A percentile compares a stretch with the other conserved stretches of the same genome.
These are phyloP conservation scores for Combretum micranthum DNA, from an alignment of 345 rosid species.

Conservation along the genomic window DNA sequence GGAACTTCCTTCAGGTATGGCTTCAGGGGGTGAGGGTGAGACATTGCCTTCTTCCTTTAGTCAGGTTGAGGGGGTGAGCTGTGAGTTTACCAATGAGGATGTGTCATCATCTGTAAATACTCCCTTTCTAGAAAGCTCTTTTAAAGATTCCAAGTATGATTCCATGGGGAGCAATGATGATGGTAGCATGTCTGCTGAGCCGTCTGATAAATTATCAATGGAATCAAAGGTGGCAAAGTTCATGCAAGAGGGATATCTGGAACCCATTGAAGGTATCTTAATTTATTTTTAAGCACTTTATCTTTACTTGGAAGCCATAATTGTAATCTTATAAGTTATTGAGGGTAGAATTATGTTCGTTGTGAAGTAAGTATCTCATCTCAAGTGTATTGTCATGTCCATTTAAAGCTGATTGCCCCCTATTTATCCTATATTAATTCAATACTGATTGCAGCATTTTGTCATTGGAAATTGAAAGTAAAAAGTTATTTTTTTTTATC, in stretches of 20 bases:
- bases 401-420: too few species aligned
- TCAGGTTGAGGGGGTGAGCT: conserved; percentile 4
- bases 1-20: conserved; percentile 16
- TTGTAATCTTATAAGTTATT: too few species aligned
- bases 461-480: too few species aligned
- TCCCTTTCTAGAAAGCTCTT: conserved; percentile 8
- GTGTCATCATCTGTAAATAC: conserved; percentile 14
- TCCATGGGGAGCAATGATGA: conserved; percentile 14
- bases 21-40: conserved; percentile 7
- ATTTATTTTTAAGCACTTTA: too few species aligned
- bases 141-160: conserved; percentile 11
- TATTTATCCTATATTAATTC: too few species aligned
- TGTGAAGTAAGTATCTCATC: too few species aligned
- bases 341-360: too few species aligned
- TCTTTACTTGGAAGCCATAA: too few species aligned
- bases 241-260: conserved; percentile 64
- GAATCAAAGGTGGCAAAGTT: conserved; percentile 56
- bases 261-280: conserved; percentile 42
- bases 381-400: too few species aligned
- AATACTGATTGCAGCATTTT: too few species aligned
- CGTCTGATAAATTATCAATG: conserved; percentile 29
- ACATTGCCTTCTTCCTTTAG: not conserved
- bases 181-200: conserved; percentile 13
- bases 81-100: conserved; percentile 3
- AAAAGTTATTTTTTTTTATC: too few species aligned